Conservation (phyloP, 306 rosid species). For the Boehmeria nivea region DNA sequence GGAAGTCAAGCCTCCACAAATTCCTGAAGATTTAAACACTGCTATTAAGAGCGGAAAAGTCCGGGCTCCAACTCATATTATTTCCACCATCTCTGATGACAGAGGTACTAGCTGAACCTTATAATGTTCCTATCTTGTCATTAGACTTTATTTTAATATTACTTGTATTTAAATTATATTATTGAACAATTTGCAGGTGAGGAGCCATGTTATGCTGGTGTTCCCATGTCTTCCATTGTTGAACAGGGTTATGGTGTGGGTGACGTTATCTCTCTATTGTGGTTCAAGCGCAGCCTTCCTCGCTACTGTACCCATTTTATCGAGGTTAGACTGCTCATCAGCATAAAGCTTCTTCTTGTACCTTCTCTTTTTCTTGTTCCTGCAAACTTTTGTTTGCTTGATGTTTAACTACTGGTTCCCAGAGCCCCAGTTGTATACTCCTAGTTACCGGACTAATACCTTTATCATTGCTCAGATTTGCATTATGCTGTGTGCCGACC, state of each 20-base stretch:
- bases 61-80: slow-evolving; percentile 94
- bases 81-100: slow-evolving; percentile 97
- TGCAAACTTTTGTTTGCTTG: background rate
- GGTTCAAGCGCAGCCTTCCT: slow-evolving; percentile 99
- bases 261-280: slow-evolving; percentile 91
- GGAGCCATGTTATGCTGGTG: slow-evolving; percentile 98
- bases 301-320: slow-evolving; percentile 92
- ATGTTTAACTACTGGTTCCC: background rate
- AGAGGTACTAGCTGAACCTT: slow-evolving; percentile 54
- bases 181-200: slow-evolving; percentile 58
- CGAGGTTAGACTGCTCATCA: slow-evolving; percentile 50
- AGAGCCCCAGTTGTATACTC: no score
- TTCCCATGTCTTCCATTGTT: slow-evolving; percentile 95
- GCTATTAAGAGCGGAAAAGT: slow-evolving; percentile 97
- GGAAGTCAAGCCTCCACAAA: slow-evolving; percentile 88
- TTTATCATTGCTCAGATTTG: slow-evolving; percentile 62
- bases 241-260: slow-evolving; percentile 93
- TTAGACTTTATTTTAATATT: slow-evolving; percentile 6
- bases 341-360: slow-evolving; percentile 3
- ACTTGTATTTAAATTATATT: slow-evolving; percentile 15
- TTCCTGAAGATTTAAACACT: slow-evolving; percentile 84
- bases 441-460: slow-evolving; percentile 17
- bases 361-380: background rate
- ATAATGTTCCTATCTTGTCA: slow-evolving; percentile 3
- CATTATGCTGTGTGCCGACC: slow-evolving; percentile 96